Conservation (phyloP, 2,329 filamentous ascomycete genomes). For the Rasamsonia emersonii region DNA sequence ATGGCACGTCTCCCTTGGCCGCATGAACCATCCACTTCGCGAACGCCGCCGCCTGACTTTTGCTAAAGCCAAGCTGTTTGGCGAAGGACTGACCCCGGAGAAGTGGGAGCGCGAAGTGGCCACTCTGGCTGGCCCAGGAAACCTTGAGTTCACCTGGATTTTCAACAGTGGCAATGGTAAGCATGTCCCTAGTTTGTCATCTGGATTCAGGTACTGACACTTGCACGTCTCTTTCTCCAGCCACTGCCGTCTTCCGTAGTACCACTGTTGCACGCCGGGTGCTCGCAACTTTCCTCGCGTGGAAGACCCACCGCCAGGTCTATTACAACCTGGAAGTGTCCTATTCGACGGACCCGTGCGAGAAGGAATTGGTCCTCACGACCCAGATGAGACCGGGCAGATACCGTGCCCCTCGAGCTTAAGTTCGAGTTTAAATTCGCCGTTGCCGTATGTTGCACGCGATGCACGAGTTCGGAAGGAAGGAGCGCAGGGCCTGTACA, state of each 20-base stretch:
- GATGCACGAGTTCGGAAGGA: no score
- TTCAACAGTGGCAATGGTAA: slow-evolving; percentile 37
- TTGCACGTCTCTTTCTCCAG: slow-evolving; percentile 9
- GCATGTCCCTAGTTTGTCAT: slow-evolving; percentile 7
- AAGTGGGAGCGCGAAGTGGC: slow-evolving; percentile 29
- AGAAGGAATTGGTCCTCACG: slow-evolving; percentile 22
- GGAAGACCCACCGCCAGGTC: slow-evolving; percentile 11
- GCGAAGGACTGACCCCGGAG: slow-evolving; percentile 21
- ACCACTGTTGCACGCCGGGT: slow-evolving; percentile 19
- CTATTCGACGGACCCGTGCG: slow-evolving; percentile 28
- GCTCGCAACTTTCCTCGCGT: slow-evolving; percentile 18
- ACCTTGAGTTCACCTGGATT: slow-evolving; percentile 33
- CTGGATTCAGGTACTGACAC: not conserved
- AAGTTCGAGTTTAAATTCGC: no score
- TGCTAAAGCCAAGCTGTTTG: slow-evolving; percentile 30
- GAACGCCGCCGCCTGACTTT: slow-evolving; percentile 36
- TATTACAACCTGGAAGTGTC: slow-evolving; percentile 21
- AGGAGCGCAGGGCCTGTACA: no score
- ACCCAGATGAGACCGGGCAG: slow-evolving; percentile 8
- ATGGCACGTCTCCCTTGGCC: slow-evolving; percentile 25
- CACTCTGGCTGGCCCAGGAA: slow-evolving; percentile 23
- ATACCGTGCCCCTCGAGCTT: slow-evolving; percentile 5
- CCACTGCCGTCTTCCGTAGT: slow-evolving; percentile 21
- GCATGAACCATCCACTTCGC: slow-evolving; percentile 26
- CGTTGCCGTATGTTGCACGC: no score